Evolutionary conservation across 1,139 yeast genomes (phyloP).

Genomic region (Pichia sp.): DNA sequence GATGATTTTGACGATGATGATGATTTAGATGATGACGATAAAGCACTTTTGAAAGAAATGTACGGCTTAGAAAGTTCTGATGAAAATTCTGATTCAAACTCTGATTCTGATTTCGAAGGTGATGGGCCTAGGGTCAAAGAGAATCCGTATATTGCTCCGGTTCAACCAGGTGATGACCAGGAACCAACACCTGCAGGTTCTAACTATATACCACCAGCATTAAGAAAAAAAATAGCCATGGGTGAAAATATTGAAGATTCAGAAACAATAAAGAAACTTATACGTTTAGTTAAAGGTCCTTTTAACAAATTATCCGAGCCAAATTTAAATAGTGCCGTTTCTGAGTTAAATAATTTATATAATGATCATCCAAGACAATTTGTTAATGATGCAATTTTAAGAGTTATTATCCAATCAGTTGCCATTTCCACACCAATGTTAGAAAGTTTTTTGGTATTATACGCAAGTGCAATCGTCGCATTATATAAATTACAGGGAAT

Average conservation of each 20-base stretch:
- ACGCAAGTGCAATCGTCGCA: conserved; percentile 73
- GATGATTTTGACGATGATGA: conserved; percentile 42
- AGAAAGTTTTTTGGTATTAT: conserved; percentile 74
- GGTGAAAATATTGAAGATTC: conserved; percentile 32
- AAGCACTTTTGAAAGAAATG: conserved; percentile 34
- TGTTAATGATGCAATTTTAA: conserved; percentile 65
- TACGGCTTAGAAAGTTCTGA: conserved; percentile 32
- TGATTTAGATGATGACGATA: conserved; percentile 42
- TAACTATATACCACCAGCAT: conserved; percentile 77
- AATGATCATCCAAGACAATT: conserved; percentile 65
- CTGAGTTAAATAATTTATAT: conserved; percentile 60
- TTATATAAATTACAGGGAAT: conserved; percentile 75
- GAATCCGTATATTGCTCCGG: conserved; percentile 86
- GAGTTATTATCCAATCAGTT: conserved; percentile 61
- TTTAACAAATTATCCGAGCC: conserved; percentile 84
- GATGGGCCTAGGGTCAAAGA: conserved; percentile 41
- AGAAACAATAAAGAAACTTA: conserved; percentile 46
- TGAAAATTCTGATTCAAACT: conserved; percentile 25
- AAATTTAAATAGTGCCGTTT: conserved; percentile 63
- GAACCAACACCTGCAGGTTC: conserved; percentile 33
- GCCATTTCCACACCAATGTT: conserved; percentile 58
- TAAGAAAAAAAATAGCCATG: conserved; percentile 48
- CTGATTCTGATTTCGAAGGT: conserved; percentile 12
- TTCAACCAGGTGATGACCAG: conserved; percentile 21
- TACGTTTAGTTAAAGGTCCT: conserved; percentile 67